Evolutionary conservation across 805 yeast species (phyloP).

Genomic region (Pichia eremophila): DNA sequence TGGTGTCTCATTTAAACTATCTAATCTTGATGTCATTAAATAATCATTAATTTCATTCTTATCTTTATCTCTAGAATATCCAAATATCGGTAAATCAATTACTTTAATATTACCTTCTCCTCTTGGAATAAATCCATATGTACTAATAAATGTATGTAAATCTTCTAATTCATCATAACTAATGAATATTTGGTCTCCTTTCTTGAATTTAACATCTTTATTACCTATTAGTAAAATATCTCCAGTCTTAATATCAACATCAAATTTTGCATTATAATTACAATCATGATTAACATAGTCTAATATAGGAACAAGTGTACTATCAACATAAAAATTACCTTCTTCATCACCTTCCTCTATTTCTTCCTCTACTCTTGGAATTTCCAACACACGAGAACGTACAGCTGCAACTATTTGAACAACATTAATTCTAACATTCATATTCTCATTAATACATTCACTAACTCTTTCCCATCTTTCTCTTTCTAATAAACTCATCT

Average conservation of each 20-base stretch:
- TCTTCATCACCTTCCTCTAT: constrained; percentile 8
- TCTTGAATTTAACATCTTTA: background rate
- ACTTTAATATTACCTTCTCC: constrained; percentile 14
- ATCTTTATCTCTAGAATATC: constrained; percentile 13
- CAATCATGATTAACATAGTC: constrained; percentile 60
- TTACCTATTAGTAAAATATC: constrained; percentile 29
- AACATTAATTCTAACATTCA: constrained; percentile 1
- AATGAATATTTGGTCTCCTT: constrained; percentile 31
- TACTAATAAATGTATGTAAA: constrained; percentile 28
- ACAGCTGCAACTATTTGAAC: constrained; percentile 32
- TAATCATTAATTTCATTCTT: background rate
- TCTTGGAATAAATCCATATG: constrained; percentile 40
- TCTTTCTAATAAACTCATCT: constrained; percentile 5
- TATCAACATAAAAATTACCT: constrained; percentile 37
- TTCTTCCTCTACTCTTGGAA: constrained; percentile 34
- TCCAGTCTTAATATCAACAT: constrained; percentile 36
- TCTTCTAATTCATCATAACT: constrained; percentile 38
- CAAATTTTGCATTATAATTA: constrained; percentile 47
- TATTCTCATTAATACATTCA: constrained; percentile 12
- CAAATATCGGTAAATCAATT: constrained; percentile 30
- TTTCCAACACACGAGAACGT: constrained; percentile 53
- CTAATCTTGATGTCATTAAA: background rate
- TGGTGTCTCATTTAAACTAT: background rate
- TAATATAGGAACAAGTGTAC: constrained; percentile 54
- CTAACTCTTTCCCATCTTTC: constrained; percentile 13